Base-by-base conservation (phyloP, 2,329 filamentous ascomycete genomes). In the Penicillium italicum region DNA sequence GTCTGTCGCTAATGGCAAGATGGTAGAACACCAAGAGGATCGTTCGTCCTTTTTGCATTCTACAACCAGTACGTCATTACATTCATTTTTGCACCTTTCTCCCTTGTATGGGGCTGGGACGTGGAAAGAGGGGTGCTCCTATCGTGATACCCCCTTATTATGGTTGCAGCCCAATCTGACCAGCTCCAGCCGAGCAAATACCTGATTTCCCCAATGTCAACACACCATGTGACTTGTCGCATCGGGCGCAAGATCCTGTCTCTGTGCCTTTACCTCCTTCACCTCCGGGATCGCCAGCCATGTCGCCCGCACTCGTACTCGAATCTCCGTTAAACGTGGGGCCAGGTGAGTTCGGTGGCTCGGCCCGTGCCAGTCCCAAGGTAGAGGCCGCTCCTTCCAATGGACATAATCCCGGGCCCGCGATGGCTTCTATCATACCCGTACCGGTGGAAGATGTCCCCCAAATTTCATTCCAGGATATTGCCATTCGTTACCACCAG, bases 381-480 rank as follows among this genome's bases (percentile, higher is more conserved):
- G 61, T 57, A 34, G 59, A 63, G 44, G 54, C 63, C 62, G 58
- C 58, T 18, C 50, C 62, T 61, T 59, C 62, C 55, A 28, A 62
- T 63, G 61, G 57, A 62, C 49, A 57, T 38, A 50, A 58, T 36
- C 40, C 43, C 22, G 57, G 57, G 36, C 50, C 60, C 40, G 37
- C 53, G 40, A 45, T 41, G n/a, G 31, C 59, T 40, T 50, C 37
- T 18, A 34, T 33, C 2, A 26, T 50, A 26, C 28, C 38, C 5
- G 12, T 18, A 24, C 38, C 22, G 9, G 37, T 43, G 30, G 50
- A 59, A 42, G 56, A 65, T 52, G 52, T 26, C 38, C 44, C 62
- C 62, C 58, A 65, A 50, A 65, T 77, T 28, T 72, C 72, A 36
- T 77, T 79, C 61, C 72, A 76, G 59, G 74, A 78, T 48, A 75